Conservation (phyloP, 805 yeast genomes). For the Lachancea thermotolerans region DNA sequence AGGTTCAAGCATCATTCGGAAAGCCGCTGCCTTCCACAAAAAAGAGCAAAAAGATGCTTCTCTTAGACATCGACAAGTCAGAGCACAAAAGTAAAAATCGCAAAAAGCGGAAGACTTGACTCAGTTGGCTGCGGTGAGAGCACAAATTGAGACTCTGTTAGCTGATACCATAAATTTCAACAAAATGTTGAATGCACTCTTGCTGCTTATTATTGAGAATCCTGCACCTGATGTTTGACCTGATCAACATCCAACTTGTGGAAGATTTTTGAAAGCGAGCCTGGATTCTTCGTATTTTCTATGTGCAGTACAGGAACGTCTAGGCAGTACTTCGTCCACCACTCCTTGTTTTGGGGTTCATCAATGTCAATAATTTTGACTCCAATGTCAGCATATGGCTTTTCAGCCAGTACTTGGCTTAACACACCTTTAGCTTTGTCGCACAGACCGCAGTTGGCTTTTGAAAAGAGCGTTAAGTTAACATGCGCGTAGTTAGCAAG, state of each 20-base stretch:
- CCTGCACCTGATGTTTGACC: conserved; percentile 43
- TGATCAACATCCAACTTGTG: conserved; percentile 56
- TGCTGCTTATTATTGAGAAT: neutral
- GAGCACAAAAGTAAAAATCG: conserved; percentile 11
- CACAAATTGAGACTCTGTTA: neutral
- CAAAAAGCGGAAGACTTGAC: conserved; percentile 13
- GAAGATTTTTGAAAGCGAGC: conserved; percentile 54
- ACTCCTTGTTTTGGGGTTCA: conserved; percentile 48
- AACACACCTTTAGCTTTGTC: conserved; percentile 54
- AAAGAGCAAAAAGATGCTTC: conserved; percentile 27
- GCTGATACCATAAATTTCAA: no score
- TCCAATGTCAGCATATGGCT: conserved; percentile 31
- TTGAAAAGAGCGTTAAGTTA: conserved; percentile 55
- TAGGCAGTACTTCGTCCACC: conserved; percentile 69
- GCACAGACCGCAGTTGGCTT: conserved; percentile 63
- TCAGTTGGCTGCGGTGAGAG: neutral
- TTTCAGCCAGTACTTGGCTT: conserved; percentile 28
- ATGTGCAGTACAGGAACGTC: conserved; percentile 77
- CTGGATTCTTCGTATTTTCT: conserved; percentile 38
- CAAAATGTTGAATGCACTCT: no score
- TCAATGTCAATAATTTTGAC: conserved; percentile 50
- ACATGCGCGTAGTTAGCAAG: conserved; percentile 10
- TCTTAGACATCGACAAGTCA: conserved; percentile 22
- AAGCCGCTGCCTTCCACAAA: conserved; percentile 7
- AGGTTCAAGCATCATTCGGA: conserved; percentile 8